Conservation (phyloP, 129 eudicot species). For the Lactuca sativa region DNA sequence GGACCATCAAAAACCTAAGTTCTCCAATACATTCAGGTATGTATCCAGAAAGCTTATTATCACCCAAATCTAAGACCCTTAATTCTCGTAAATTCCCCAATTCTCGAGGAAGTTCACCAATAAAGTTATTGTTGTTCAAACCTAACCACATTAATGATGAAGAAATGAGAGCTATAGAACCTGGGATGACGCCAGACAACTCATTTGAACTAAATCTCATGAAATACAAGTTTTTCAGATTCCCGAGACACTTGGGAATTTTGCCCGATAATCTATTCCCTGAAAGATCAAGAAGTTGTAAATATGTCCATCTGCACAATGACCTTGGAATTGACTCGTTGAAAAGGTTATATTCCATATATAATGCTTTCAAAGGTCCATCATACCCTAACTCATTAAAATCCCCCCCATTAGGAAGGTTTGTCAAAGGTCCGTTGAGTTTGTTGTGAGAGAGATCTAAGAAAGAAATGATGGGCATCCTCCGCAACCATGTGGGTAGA, state of each 20-base stretch:
- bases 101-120: slow-evolving; percentile 24
- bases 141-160: not conserved
- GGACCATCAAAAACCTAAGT: not conserved
- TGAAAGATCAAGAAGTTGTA: slow-evolving; percentile 21
- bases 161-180: not conserved
- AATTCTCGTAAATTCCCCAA: not conserved
- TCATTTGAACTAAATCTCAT: slow-evolving; percentile 22
- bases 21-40: slow-evolving; percentile 37
- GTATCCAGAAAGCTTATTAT: not conserved
- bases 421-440: not conserved
- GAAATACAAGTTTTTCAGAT: not conserved
- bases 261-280: slow-evolving; percentile 27
- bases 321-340: slow-evolving; percentile 4
- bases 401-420: not conserved
- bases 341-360: slow-evolving; percentile 22
- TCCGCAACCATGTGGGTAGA: no score
- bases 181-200: slow-evolving; percentile 21
- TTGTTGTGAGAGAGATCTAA: no score
- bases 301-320: slow-evolving; percentile 3
- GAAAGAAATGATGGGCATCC: no score
- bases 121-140: slow-evolving; percentile 26
- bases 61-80: not conserved
- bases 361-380: not conserved
- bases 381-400: not conserved
- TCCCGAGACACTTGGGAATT: slow-evolving; percentile 31